Conservation (phyloP, 768 basidiomycete genomes). For the Chiua virens region DNA sequence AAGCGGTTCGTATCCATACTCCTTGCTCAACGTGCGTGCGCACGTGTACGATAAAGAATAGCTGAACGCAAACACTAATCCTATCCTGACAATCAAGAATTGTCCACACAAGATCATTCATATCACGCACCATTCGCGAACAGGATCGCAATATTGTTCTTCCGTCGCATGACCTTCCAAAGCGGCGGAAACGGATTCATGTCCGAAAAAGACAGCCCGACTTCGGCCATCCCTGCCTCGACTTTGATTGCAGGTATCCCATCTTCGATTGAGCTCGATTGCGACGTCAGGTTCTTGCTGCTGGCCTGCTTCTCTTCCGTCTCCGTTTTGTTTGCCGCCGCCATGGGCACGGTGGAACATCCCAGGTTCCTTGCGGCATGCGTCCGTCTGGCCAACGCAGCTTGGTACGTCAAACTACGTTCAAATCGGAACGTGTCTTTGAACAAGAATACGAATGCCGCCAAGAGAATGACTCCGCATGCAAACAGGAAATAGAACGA, state of each 20-base stretch:
- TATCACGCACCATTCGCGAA: conserved; percentile 24
- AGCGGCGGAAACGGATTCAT: conserved; percentile 76
- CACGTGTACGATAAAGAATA: conserved; percentile 76
- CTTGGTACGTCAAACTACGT: conserved; percentile 79
- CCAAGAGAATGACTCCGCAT: conserved; percentile 51
- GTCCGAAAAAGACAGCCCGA: conserved; percentile 63
- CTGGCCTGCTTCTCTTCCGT: conserved; percentile 12
- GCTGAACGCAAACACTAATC: conserved; percentile 67
- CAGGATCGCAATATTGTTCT: conserved; percentile 69
- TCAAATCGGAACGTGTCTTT: conserved; percentile 82
- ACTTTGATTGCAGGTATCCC: conserved; percentile 12
- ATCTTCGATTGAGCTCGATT: conserved; percentile 24
- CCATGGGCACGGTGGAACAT: conserved; percentile 20
- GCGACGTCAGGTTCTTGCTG: conserved; percentile 12
- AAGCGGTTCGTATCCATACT: conserved; percentile 68
- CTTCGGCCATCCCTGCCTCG: conserved; percentile 20
- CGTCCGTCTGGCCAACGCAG: conserved; percentile 50
- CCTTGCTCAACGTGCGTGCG: conserved; percentile 60
- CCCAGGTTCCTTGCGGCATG: conserved; percentile 23
- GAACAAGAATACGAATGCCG: conserved; percentile 66
- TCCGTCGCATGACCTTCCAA: conserved; percentile 51
- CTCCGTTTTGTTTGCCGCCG: conserved; percentile 9
- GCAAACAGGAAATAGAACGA: conserved; percentile 82
- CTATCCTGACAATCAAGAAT: conserved; percentile 36
- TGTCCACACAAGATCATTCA: background rate